Evolutionary conservation across 2,329 filamentous ascomycete species (phyloP).

Genomic region (Knoxdaviesia capensis): DNA sequence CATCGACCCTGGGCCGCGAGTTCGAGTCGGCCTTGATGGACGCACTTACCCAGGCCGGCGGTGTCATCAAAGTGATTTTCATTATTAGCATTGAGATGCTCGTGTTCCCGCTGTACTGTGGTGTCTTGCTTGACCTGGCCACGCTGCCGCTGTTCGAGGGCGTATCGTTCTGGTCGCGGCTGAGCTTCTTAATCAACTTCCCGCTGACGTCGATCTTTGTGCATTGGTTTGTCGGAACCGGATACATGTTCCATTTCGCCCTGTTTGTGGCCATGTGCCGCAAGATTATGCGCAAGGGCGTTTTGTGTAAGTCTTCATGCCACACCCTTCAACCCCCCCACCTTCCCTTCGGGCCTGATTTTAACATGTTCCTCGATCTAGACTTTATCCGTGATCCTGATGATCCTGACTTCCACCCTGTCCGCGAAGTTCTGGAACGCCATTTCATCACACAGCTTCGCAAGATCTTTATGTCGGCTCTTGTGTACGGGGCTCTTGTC

Average conservation of each 20-base stretch:
- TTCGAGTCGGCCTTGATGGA: conserved; percentile 68
- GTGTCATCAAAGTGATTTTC: conserved; percentile 91
- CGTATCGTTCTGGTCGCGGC: conserved; percentile 55
- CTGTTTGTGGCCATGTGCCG: conserved; percentile 98
- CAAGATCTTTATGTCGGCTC: conserved; percentile 88
- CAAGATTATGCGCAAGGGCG: conserved; percentile 88
- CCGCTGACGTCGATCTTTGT: conserved; percentile 87
- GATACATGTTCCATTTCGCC: conserved; percentile 99
- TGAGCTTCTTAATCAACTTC: conserved; percentile 57
- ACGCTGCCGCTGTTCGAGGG: conserved; percentile 75
- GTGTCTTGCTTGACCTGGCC: conserved; percentile 71
- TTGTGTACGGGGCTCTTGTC: conserved; percentile 86
- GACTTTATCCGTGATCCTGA: conserved; percentile 97
- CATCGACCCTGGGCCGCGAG: conserved; percentile 30
- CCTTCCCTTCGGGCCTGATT: neutral
- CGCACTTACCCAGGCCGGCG: conserved; percentile 75
- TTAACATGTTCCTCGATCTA: conserved; percentile 11
- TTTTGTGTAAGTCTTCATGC: conserved; percentile 48
- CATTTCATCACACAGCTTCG: conserved; percentile 81
- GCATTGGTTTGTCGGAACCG: conserved; percentile 96
- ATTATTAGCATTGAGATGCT: conserved; percentile 99
- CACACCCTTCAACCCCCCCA: neutral
- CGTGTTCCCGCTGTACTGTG: conserved; percentile 88
- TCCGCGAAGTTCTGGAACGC: conserved; percentile 86
- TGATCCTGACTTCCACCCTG: conserved; percentile 93